Evolutionary conservation across 129 eudicot genomes (phyloP).

Genomic region (Flaveria sonorensis): DNA sequence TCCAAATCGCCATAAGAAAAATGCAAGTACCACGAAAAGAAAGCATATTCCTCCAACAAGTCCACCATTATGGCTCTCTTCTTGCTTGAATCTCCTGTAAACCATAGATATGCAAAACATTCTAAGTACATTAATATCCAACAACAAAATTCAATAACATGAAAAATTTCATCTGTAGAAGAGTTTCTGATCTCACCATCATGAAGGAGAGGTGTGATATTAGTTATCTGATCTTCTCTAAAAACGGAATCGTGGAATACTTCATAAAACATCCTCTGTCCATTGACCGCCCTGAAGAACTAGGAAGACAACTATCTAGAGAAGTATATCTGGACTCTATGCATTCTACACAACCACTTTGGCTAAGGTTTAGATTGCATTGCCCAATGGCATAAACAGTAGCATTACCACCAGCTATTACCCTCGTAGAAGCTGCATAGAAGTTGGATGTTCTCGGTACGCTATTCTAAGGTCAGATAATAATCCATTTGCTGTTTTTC

Average conservation of each 20-base stretch:
- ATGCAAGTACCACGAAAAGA: conserved; percentile 33
- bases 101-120: neutral
- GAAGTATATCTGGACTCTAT: conserved; percentile 39
- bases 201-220: conserved; percentile 43
- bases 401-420: conserved; percentile 16
- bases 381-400: conserved; percentile 49
- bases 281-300: conserved; percentile 44
- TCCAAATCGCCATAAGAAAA: conserved; percentile 25
- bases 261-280: conserved; percentile 59
- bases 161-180: neutral
- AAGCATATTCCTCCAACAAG: conserved; percentile 57
- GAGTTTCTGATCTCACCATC: conserved; percentile 36
- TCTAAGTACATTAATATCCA: neutral
- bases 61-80: conserved; percentile 33
- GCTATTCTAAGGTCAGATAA: conserved; percentile 44
- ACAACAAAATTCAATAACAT: neutral
- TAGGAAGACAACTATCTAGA: conserved; percentile 50
- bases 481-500: conserved; percentile 30
- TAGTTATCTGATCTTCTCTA: conserved; percentile 32
- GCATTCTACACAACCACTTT: conserved; percentile 50
- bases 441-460: conserved; percentile 45
- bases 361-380: conserved; percentile 50
- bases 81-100: conserved; percentile 50
- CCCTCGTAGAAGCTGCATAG: conserved; percentile 54
- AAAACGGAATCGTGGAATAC: conserved; percentile 51